Evolutionary conservation across 306 rosid genomes (phyloP).

Genomic region (Begonia loranthoides): DNA sequence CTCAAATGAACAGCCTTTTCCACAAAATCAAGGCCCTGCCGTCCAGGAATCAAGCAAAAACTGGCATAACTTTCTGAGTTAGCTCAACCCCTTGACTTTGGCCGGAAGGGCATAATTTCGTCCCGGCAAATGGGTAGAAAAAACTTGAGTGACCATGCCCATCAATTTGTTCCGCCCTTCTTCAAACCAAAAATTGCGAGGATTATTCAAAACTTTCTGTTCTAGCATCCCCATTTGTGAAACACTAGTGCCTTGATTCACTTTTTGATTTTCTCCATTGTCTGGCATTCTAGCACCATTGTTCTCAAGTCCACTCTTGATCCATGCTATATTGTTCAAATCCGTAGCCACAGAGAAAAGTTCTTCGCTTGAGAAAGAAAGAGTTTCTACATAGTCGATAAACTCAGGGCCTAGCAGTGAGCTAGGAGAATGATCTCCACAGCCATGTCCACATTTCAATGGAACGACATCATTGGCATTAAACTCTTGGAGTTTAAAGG

Average conservation of each 20-base stretch:
- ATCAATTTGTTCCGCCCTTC: conserved; percentile 32
- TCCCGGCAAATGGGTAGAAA: conserved; percentile 32
- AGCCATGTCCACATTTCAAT: conserved; percentile 44
- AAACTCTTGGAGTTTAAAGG: conserved; percentile 21
- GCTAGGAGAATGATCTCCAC: conserved; percentile 18
- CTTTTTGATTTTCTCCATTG: not conserved
- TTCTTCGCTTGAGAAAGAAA: conserved; percentile 43
- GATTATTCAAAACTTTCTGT: conserved; percentile 16
- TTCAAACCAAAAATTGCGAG: conserved; percentile 12
- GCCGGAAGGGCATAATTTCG: conserved; percentile 42
- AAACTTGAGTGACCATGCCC: conserved; percentile 37
- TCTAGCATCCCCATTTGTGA: conserved; percentile 14
- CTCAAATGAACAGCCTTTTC: not conserved
- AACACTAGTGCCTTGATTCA: conserved; percentile 13
- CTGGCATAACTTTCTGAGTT: not conserved
- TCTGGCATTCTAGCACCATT: conserved; percentile 15
- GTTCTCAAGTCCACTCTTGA: conserved; percentile 57
- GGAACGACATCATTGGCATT: conserved; percentile 40
- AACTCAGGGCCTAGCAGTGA: conserved; percentile 62
- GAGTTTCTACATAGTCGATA: conserved; percentile 42
- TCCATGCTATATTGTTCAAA: conserved; percentile 61
- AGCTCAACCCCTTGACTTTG: conserved; percentile 37
- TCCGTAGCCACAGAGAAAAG: conserved; percentile 50
- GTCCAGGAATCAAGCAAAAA: not conserved
- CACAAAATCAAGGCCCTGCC: not conserved